Evolutionary conservation across 106 monocot species (phyloP).

Genomic region (Dendrobium catenatum): DNA sequence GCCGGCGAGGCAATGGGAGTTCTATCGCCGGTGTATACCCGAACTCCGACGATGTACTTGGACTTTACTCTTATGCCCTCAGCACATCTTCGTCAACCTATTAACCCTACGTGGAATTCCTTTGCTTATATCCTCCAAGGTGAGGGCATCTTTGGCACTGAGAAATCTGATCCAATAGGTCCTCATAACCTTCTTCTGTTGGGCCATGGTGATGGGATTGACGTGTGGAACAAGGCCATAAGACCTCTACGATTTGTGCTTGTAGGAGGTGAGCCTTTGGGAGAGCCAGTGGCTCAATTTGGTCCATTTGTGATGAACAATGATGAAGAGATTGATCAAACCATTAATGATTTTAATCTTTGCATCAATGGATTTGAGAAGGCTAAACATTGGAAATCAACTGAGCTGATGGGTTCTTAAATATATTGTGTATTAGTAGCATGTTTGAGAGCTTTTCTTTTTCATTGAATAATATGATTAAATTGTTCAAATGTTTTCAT

Average conservation of each 20-base stretch:
- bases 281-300: constrained; percentile 65
- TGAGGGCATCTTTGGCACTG: constrained; percentile 48
- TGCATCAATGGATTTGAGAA: constrained; percentile 84
- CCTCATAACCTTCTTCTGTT: constrained; percentile 52
- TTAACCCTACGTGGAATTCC: constrained; percentile 48
- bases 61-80: constrained; percentile 57
- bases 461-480: too few relatives aligned
- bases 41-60: constrained; percentile 74
- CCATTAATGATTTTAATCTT: constrained; percentile 52
- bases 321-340: constrained; percentile 64
- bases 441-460: too few relatives aligned
- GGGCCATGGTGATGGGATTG: constrained; percentile 59
- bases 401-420: too few relatives aligned
- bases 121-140: constrained; percentile 73
- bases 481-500: too few relatives aligned
- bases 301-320: constrained; percentile 96
- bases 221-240: constrained; percentile 50
- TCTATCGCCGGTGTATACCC: constrained; percentile 53
- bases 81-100: constrained; percentile 35
- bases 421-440: too few relatives aligned
- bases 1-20: constrained; percentile 63
- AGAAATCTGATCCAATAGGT: constrained; percentile 12
- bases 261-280: constrained; percentile 63
- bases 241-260: constrained; percentile 56
- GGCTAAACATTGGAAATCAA: constrained; percentile 67